These are phyloP conservation scores for Hypoxylon sp. DNA, from an alignment of 2,329 filamentous ascomycete genomes.

Conservation along the genomic window DNA sequence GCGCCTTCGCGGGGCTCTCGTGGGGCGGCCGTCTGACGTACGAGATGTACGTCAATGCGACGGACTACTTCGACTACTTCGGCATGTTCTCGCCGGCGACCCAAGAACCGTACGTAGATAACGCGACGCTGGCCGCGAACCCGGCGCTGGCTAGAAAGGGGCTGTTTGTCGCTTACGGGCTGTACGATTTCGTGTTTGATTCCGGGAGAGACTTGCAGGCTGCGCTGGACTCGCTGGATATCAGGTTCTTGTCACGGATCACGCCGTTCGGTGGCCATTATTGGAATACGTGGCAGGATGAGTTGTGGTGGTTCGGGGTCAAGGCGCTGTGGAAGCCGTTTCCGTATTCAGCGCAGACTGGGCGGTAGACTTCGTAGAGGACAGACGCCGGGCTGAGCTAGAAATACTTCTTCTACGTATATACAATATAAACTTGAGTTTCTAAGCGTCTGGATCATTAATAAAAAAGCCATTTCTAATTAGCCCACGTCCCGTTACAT, in stretches of 20 bases:
- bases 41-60: constrained; percentile 54
- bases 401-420: not conserved
- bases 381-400: not conserved
- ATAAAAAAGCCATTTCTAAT: too few relatives aligned
- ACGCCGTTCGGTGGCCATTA: constrained; percentile 51
- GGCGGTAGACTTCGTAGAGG: constrained; percentile 14
- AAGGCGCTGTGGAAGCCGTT: constrained; percentile 51
- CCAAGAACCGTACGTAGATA: constrained; percentile 38
- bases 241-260: constrained; percentile 45
- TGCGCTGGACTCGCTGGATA: constrained; percentile 41
- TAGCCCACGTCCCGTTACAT: too few relatives aligned
- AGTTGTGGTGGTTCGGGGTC: constrained; percentile 52
- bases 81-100: constrained; percentile 53
- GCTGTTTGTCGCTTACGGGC: constrained; percentile 50
- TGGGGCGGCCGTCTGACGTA: constrained; percentile 52
- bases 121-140: constrained; percentile 38
- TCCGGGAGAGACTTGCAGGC: constrained; percentile 46
- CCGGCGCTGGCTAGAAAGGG: constrained; percentile 45
- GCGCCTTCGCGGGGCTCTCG: constrained; percentile 52
- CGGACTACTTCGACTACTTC: constrained; percentile 51
- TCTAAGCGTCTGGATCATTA: too few relatives aligned
- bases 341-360: constrained; percentile 39
- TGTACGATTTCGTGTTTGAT: constrained; percentile 51
- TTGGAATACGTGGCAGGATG: constrained; percentile 54
- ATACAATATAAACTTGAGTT: too few relatives aligned